These are phyloP conservation scores for Neurospora sublineolata DNA, from an alignment of 495 filamentous ascomycete species.

Conservation along the genomic window DNA sequence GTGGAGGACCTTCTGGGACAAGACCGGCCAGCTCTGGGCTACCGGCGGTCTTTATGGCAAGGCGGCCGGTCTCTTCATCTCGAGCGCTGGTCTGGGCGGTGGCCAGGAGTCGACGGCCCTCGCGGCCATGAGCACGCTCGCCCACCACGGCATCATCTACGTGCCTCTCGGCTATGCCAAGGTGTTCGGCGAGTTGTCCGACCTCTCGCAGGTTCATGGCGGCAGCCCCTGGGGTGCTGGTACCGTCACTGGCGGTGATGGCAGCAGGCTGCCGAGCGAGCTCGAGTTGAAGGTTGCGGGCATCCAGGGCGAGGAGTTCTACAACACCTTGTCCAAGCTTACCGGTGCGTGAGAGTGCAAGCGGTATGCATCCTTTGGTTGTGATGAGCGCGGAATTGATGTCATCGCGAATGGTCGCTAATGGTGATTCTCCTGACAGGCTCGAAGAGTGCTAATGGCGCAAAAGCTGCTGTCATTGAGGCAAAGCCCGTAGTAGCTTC, in stretches of 20 bases:
- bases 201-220: constrained; percentile 68
- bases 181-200: constrained; percentile 53
- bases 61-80: constrained; percentile 85
- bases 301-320: constrained; percentile 80
- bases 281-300: constrained; percentile 68
- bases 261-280: constrained; percentile 65
- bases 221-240: constrained; percentile 90
- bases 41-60: constrained; percentile 76
- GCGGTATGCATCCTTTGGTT: constrained; percentile 52
- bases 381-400: constrained; percentile 4
- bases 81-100: constrained; percentile 69
- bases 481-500: background rate
- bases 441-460: background rate
- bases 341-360: constrained; percentile 46
- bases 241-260: constrained; percentile 72
- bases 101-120: constrained; percentile 87
- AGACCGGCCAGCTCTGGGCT: constrained; percentile 62
- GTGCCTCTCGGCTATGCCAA: constrained; percentile 89
- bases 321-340: constrained; percentile 61
- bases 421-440: constrained; percentile 4
- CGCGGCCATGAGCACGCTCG: constrained; percentile 71
- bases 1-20: constrained; percentile 88
- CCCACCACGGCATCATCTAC: constrained; percentile 92
- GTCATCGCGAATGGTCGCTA: constrained; percentile 8
- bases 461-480: background rate